A percentile compares a stretch with the other conserved stretches of the same genome.
These are phyloP conservation scores for Spathaspora girioi DNA, from an alignment of 805 yeast species.

Conservation along the genomic window DNA sequence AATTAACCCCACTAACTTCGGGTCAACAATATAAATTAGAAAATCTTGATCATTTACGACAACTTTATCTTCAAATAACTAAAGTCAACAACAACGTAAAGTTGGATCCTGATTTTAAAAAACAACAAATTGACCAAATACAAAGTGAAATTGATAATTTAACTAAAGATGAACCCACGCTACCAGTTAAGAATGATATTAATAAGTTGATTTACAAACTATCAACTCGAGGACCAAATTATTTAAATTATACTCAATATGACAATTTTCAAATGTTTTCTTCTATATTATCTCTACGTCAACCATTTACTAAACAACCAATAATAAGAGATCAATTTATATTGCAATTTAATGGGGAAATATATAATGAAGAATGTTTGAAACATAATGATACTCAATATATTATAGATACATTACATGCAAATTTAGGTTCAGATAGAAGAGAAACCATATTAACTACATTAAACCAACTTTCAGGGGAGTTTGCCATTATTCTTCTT, in stretches of 20 bases:
- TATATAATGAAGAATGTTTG: slow-evolving; percentile 60
- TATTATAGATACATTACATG: slow-evolving; percentile 36
- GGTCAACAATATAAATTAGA: slow-evolving; percentile 25
- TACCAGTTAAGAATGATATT: background rate
- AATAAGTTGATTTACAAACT: slow-evolving; percentile 39
- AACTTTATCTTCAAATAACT: slow-evolving; percentile 20
- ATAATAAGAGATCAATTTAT: slow-evolving; percentile 18
- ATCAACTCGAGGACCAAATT: slow-evolving; percentile 65
- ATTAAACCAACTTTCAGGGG: slow-evolving; percentile 61
- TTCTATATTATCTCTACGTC: slow-evolving; percentile 76
- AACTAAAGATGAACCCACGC: background rate
- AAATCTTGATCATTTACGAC: slow-evolving; percentile 22
- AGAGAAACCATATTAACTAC: slow-evolving; percentile 36
- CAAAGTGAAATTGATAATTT: slow-evolving; percentile 13
- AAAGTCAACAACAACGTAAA: slow-evolving; percentile 27
- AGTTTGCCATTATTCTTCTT: slow-evolving; percentile 65
- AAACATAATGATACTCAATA: slow-evolving; percentile 61
- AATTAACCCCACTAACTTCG: slow-evolving; percentile 4
- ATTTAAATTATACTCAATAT: slow-evolving; percentile 18
- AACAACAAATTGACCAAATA: slow-evolving; percentile 10
- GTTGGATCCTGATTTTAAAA: slow-evolving; percentile 10
- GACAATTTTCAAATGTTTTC: slow-evolving; percentile 43
- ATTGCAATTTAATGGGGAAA: slow-evolving; percentile 88
- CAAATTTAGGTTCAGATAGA: slow-evolving; percentile 11
- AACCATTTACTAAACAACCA: slow-evolving; percentile 81